These are phyloP conservation scores for Prunus mira DNA, from an alignment of 306 rosid species.

Conservation along the genomic window DNA sequence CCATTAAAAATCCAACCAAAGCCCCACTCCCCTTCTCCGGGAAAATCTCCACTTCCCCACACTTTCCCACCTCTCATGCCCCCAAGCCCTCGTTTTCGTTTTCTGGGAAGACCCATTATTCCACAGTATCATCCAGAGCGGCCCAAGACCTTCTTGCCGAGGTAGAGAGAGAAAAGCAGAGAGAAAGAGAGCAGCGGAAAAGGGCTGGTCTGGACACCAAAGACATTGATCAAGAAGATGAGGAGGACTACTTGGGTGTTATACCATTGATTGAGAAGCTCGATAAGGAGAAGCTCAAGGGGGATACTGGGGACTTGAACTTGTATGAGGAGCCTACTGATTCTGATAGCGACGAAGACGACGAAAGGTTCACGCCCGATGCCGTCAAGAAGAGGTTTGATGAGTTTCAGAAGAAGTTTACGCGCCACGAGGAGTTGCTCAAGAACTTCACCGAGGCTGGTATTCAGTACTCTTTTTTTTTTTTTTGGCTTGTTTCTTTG, in stretches of 20 bases:
- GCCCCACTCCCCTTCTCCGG: constrained; percentile 19
- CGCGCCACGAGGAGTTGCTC: constrained; percentile 62
- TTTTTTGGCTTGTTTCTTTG: neutral
- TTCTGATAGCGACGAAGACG: constrained; percentile 78
- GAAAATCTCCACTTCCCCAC: constrained; percentile 12
- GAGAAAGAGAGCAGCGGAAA: constrained; percentile 52
- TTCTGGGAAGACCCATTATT: constrained; percentile 31
- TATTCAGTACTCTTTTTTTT: constrained; percentile 17
- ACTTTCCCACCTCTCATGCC: constrained; percentile 16
- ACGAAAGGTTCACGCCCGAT: constrained; percentile 43
- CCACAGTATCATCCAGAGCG: constrained; percentile 33
- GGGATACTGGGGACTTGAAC: constrained; percentile 29
- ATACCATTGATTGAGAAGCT: constrained; percentile 65
- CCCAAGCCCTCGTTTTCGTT: constrained; percentile 4
- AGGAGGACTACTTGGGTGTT: constrained; percentile 67
- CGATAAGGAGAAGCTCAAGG: constrained; percentile 39
- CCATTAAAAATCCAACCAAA: constrained; percentile 28
- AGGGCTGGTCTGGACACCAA: constrained; percentile 58
- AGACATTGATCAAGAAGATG: constrained; percentile 56
- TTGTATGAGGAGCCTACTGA: constrained; percentile 71
- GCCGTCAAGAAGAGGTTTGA: constrained; percentile 34
- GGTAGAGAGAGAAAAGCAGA: constrained; percentile 62
- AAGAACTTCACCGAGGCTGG: constrained; percentile 49
- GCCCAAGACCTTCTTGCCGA: constrained; percentile 52
- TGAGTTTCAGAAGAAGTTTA: constrained; percentile 59